phyloP scores from a whole-genome alignment of 805 yeast genomes.

The Monosporozyma servazzii region DNA sequence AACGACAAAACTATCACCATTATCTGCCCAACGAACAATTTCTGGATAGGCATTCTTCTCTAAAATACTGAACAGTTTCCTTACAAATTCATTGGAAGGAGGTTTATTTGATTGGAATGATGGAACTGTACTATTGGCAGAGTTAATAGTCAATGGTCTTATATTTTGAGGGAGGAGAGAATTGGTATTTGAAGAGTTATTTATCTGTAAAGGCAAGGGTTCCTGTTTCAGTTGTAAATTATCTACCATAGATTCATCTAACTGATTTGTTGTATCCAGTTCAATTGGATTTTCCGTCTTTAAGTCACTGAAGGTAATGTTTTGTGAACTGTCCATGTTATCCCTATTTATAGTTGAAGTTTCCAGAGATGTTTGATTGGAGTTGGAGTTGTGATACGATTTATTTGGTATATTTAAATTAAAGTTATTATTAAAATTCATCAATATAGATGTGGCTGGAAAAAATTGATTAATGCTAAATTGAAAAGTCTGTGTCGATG shows the following conservation, averaged over 20 bases:
- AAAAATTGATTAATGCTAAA: not conserved
- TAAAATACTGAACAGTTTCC: slow-evolving; percentile 73
- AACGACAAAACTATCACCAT: slow-evolving; percentile 84
- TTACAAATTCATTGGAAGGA: slow-evolving; percentile 68
- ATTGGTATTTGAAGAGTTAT: not conserved
- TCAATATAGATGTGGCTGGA: not conserved
- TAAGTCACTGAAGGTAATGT: not conserved
- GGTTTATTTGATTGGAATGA: slow-evolving; percentile 2
- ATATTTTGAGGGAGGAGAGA: not conserved
- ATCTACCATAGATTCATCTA: not conserved
- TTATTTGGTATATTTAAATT: not conserved
- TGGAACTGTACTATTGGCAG: not conserved
- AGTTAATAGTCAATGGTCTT: not conserved
- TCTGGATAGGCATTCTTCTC: slow-evolving; percentile 68
- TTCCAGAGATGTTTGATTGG: not conserved
- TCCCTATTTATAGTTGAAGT: not conserved
- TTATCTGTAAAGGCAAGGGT: not conserved
- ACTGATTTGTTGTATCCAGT: not conserved
- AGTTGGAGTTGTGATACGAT: not conserved
- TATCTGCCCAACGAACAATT: slow-evolving; percentile 76
- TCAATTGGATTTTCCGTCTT: not conserved
- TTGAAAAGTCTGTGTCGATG: not conserved
- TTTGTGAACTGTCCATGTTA: slow-evolving; percentile 2
- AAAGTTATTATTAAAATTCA: not conserved
- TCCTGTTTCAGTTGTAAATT: not conserved